A percentile compares a stretch with the other conserved stretches of the same genome.
Evolutionary conservation across 73 alveolate species (phyloP).

Genomic region (Urostyla sp.): DNA sequence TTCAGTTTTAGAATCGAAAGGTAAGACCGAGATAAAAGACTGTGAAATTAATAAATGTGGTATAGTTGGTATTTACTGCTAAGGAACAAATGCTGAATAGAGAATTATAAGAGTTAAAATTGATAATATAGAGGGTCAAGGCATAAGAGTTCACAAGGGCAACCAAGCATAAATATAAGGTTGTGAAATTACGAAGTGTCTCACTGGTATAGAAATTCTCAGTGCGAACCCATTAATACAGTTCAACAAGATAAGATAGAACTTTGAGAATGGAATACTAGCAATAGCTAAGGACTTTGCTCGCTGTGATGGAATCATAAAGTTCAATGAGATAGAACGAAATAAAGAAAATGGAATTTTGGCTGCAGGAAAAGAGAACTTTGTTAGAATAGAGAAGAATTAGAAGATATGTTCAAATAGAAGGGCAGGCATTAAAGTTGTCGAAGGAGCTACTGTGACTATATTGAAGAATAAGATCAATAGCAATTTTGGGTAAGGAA

Average conservation of each 20-base stretch:
- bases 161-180: constrained; percentile 70
- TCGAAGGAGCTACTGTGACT: constrained; percentile 82
- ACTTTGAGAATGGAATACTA: constrained; percentile 70
- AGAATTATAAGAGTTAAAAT: constrained; percentile 60
- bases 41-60: constrained; percentile 68
- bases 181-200: constrained; percentile 73
- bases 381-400: constrained; percentile 80
- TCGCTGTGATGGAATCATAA: constrained; percentile 75
- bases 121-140: constrained; percentile 75
- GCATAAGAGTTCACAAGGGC: constrained; percentile 71
- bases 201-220: constrained; percentile 70
- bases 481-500: constrained; percentile 91
- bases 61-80: constrained; percentile 68
- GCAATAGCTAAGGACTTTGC: constrained; percentile 61
- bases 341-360: constrained; percentile 91
- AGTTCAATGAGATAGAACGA: constrained; percentile 73
- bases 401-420: constrained; percentile 81
- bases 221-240: constrained; percentile 75
- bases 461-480: constrained; percentile 80
- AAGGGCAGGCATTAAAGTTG: constrained; percentile 90
- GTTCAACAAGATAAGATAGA: constrained; percentile 68
- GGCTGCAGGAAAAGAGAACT: constrained; percentile 84
- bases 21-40: constrained; percentile 61
- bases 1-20: constrained; percentile 33
- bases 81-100: constrained; percentile 77